A percentile compares a stretch with the other conserved stretches of the same genome.
Evolutionary conservation across 305 asterid species (phyloP).

Genomic region (Fraxinus latifolia): DNA sequence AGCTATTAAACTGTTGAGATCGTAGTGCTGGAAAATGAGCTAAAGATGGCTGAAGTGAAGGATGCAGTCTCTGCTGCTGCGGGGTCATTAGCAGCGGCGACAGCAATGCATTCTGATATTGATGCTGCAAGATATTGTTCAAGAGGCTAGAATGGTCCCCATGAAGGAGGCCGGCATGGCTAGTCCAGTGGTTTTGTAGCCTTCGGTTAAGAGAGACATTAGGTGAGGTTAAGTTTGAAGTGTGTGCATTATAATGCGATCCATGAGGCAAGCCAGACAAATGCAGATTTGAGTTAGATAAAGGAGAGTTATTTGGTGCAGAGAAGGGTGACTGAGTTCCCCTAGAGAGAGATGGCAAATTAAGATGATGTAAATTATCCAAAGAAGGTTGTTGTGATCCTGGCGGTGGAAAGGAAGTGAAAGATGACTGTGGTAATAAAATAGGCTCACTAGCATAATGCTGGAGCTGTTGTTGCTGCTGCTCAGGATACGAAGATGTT

Average conservation of each 20-base stretch:
- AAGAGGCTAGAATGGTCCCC: conserved; percentile 55
- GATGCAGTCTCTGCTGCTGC: conserved; percentile 61
- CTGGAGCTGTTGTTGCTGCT: conserved; percentile 46
- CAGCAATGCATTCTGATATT: conserved; percentile 59
- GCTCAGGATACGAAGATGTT: conserved; percentile 84
- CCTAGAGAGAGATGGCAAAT: conserved; percentile 48
- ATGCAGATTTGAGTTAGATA: conserved; percentile 48
- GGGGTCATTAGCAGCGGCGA: conserved; percentile 57
- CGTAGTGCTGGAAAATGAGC: conserved; percentile 57
- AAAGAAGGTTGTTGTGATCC: conserved; percentile 61
- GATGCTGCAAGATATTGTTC: conserved; percentile 61
- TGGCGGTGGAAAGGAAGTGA: conserved; percentile 80
- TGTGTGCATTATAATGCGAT: conserved; percentile 50
- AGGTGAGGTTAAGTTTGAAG: conserved; percentile 47
- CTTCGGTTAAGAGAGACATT: conserved; percentile 45
- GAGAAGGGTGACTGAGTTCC: conserved; percentile 70
- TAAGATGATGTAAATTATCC: conserved; percentile 42
- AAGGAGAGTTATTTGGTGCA: conserved; percentile 40
- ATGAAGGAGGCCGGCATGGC: conserved; percentile 60
- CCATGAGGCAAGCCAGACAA: conserved; percentile 54
- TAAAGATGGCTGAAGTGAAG: conserved; percentile 58
- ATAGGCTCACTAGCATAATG: conserved; percentile 76
- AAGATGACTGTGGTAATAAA: conserved; percentile 63
- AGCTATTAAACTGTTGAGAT: conserved; percentile 54
- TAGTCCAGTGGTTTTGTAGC: conserved; percentile 72